Evolutionary conservation across 805 yeast genomes (phyloP), one percentile per base, ranked within the genome.

Genomic region (Saturnispora bothae): DNA sequence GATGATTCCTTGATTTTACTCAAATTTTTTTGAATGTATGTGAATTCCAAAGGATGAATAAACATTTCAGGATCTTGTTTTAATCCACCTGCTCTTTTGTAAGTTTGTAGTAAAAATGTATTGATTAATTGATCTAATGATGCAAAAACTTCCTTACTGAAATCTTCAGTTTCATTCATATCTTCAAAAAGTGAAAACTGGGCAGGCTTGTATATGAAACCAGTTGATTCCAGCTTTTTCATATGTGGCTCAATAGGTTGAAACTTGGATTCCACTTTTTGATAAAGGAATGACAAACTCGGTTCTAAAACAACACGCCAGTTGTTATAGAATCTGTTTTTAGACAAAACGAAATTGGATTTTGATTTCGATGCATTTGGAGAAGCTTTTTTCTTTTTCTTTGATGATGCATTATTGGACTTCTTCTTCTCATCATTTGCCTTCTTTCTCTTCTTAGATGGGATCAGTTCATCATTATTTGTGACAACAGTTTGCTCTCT

Each of bases 1-100:
- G 36, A 35, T 21, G 41, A 22, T 8, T 45, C 33, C 3, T 14
- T 34, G 3, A 47, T 13, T 6, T 32, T 20, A 2, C 20, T 35
- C 4, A 53, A 16, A 28, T 49, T 44, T 2, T 28, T 18, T 39
- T 43, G 48, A 14, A 53, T 42, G 36, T 49, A 53, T 14, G 48
- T 32, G 25, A 48, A 51, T 22, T 53, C 58, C 13, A 44, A 38
- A 18, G 53, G 54, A 37, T 53, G 58, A 10, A 53, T 38, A 38
- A 38, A 53, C 18, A 41, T 36, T 3, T 18, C 21, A 9, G 44
- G 7, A 20, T 47, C 53, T 12, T 43, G 22, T 3, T 33, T 28
- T n/a, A 32, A 25, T 4, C 49, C 51, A 17, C 40, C 42, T 17
- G 40, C 47, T 30, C 46, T 42, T 27, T 47, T 52, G 7, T 20